A percentile compares a stretch with the other conserved stretches of the same genome.
These are phyloP conservation scores for Hypholoma fasciculare DNA, from an alignment of 768 basidiomycete genomes.

Conservation along the genomic window DNA sequence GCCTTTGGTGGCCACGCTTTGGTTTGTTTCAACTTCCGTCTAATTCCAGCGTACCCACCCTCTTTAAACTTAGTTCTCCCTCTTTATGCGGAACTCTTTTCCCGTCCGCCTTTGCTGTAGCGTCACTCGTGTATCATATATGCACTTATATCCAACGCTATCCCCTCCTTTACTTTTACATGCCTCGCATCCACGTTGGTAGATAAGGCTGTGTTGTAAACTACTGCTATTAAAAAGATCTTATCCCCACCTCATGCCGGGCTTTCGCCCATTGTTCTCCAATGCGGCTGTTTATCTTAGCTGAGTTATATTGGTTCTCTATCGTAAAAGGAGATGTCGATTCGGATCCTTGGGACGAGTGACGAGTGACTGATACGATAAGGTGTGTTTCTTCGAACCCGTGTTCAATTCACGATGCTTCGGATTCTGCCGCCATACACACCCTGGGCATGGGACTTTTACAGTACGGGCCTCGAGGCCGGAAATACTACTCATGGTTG, in stretches of 20 bases:
- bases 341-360: not conserved
- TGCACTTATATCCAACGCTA: too few relatives aligned
- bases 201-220: too few relatives aligned
- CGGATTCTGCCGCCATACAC: not conserved
- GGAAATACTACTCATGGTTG: constrained; percentile 9
- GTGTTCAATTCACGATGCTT: not conserved
- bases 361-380: not conserved
- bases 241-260: too few relatives aligned
- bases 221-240: too few relatives aligned
- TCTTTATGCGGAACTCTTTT: not conserved
- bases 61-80: not conserved
- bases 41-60: not conserved
- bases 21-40: not conserved
- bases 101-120: not conserved
- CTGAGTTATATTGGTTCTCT: too few relatives aligned
- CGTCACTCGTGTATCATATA: too few relatives aligned
- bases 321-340: too few relatives aligned
- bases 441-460: constrained; percentile 6
- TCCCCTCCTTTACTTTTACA: too few relatives aligned
- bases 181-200: too few relatives aligned
- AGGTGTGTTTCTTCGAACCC: not conserved
- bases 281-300: too few relatives aligned
- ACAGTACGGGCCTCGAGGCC: constrained; percentile 17
- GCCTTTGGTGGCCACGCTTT: not conserved
- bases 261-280: too few relatives aligned